phyloP scores from a whole-genome alignment of 106 monocot genomes.

The Acorus gramineus region DNA sequence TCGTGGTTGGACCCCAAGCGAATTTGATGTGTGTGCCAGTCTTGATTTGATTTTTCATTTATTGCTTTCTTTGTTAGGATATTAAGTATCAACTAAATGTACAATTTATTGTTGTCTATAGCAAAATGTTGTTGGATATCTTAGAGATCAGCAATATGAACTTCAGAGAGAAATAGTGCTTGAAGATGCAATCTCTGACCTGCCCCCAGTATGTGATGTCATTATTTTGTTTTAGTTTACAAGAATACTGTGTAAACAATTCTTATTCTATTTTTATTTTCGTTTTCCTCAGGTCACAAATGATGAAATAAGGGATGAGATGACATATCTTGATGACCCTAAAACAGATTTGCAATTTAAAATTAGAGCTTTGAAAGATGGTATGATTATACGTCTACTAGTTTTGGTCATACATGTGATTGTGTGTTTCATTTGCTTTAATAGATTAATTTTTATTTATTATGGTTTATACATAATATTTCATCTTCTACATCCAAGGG shows the following conservation, averaged over 20 bases:
- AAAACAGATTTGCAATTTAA: conserved; percentile 41
- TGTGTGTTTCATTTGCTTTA: not conserved
- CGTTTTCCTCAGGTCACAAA: conserved; percentile 30
- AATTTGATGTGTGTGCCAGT: conserved; percentile 40
- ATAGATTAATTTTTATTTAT: not conserved
- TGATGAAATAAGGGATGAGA: conserved; percentile 41
- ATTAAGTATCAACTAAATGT: not conserved
- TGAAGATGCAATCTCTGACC: conserved; percentile 68
- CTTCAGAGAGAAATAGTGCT: conserved; percentile 42
- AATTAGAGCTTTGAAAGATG: conserved; percentile 22
- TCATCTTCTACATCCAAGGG: too few relatives aligned
- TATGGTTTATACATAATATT: too few relatives aligned
- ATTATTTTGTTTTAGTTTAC: not conserved
- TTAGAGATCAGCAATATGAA: conserved; percentile 22
- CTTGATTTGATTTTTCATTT: not conserved
- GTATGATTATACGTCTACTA: conserved; percentile 5
- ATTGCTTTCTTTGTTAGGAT: too few relatives aligned
- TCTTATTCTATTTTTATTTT: not conserved
- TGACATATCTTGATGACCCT: conserved; percentile 30
- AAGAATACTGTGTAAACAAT: not conserved
- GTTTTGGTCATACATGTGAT: too few relatives aligned
- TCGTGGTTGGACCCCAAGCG: conserved; percentile 37
- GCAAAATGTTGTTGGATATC: conserved; percentile 54
- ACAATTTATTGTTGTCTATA: conserved; percentile 7
- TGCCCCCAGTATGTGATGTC: conserved; percentile 17